Base-by-base conservation (phyloP, 306 rosid genomes). In the Delonix regia region DNA sequence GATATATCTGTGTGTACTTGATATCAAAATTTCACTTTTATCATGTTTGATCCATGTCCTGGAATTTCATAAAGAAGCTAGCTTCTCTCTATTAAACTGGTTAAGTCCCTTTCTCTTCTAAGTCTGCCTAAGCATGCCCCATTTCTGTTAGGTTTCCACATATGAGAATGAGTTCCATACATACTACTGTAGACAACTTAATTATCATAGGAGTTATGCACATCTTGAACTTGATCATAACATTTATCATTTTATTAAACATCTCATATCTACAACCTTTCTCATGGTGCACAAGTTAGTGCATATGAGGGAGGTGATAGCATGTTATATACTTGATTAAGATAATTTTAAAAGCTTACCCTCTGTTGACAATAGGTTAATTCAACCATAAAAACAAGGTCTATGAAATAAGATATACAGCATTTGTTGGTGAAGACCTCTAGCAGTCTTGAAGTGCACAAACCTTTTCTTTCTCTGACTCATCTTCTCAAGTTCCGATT, bases 81-180 rank as follows among this genome's bases (percentile, higher is more conserved):
- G 9, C 28, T 55, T 48, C 42, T 15, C 75, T 9, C 44, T 51
- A 33, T 25, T 28, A 18, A 16, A 71, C 28, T n/a, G 62, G 13
- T 14, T 0, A 33, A 16, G 27, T 52, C 6, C 49, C 33, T 53
- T 55, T 72, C 21, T 72, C 2, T 55, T 53, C 25, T 21, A 24
- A 19, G 34, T 72, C 64, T 72, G 30, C 65, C 57, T 36, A 21
- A 56, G 51, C 52, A 55, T 41, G 49, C 33, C 67, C 24, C n/a
- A n/a, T 73, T 56, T 7, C 55, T 22, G 53, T 25, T 11, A 33
- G 76, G 34, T 10, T 9, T 56, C 11, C 24, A 36, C 22, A 24
- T 4, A 16, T 52, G 51, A 18, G 7, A 48, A 60, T 59, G 36
- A 61, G 18, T 28, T 30, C 39, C n/a, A 30, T 15, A 30, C 66